Percentiles rank a stretch among this genome's conserved stretches.
phyloP scores from a whole-genome alignment of 371 early-diverging fungal genomes.

The Mucor plumbeus region DNA sequence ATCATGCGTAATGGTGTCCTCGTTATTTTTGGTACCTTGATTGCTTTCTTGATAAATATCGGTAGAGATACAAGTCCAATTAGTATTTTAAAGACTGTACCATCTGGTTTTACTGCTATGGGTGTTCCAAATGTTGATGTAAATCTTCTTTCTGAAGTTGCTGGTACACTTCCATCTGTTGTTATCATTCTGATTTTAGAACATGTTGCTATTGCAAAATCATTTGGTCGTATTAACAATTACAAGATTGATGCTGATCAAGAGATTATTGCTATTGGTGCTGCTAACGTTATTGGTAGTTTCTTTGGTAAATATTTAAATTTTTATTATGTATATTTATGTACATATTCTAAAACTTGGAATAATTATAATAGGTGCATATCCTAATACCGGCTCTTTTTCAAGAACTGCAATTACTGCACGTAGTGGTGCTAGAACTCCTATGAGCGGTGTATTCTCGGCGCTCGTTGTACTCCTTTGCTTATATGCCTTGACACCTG shows the following conservation, averaged over 20 bases:
- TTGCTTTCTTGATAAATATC: constrained; percentile 42
- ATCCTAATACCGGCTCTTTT: constrained; percentile 90
- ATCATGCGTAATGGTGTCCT: constrained; percentile 55
- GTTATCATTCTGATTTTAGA: constrained; percentile 78
- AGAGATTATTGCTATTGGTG: constrained; percentile 86
- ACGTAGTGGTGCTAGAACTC: constrained; percentile 79
- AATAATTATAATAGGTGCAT: constrained; percentile 54
- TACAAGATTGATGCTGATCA: constrained; percentile 69
- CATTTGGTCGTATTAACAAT: constrained; percentile 71
- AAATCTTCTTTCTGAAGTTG: constrained; percentile 43
- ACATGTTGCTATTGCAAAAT: constrained; percentile 78
- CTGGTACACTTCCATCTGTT: constrained; percentile 61
- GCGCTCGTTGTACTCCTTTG: constrained; percentile 78
- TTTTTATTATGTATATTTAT: not conserved
- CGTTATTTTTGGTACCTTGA: constrained; percentile 49
- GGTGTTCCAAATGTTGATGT: constrained; percentile 51
- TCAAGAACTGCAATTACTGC: constrained; percentile 87
- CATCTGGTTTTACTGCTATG: constrained; percentile 69
- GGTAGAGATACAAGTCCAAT: constrained; percentile 35
- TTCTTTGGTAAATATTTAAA: constrained; percentile 68
- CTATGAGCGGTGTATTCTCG: constrained; percentile 78
- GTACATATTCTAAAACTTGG: not conserved
- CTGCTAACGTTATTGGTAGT: constrained; percentile 78
- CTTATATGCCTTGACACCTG: constrained; percentile 77
- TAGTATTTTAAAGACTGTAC: constrained; percentile 69